These are phyloP conservation scores for Flaveria sonorensis DNA, from an alignment of 129 eudicot species.

Conservation along the genomic window DNA sequence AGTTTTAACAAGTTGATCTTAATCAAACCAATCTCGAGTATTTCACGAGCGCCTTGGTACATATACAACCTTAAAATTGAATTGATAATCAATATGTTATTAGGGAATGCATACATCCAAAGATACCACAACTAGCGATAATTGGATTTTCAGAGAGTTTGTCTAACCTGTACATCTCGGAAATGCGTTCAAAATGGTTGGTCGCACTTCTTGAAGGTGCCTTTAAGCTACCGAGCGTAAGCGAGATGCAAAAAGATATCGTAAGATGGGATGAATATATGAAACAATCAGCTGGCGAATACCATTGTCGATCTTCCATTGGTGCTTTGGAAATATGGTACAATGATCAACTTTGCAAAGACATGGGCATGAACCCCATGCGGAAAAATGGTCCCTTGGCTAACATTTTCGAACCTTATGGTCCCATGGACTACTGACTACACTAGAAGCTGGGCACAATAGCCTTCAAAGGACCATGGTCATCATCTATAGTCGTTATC, in stretches of 20 bases:
- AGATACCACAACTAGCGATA: neutral
- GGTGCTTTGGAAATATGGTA: slow-evolving; percentile 59
- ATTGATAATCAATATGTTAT: neutral
- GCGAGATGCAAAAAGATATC: slow-evolving; percentile 59
- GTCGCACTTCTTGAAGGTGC: slow-evolving; percentile 1
- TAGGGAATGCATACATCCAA: slow-evolving; percentile 5
- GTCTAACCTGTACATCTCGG: neutral
- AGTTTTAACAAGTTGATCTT: too few species aligned
- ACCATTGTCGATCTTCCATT: slow-evolving; percentile 48
- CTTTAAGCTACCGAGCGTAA: neutral
- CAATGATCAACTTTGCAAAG: slow-evolving; percentile 63
- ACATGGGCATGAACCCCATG: slow-evolving; percentile 50
- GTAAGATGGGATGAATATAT: slow-evolving; percentile 48
- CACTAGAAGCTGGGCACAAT: slow-evolving; percentile 5
- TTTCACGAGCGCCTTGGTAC: too few species aligned
- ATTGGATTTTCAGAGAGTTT: slow-evolving; percentile 9
- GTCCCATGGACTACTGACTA: slow-evolving; percentile 63
- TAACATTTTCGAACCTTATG: slow-evolving; percentile 62
- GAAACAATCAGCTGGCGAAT: slow-evolving; percentile 49
- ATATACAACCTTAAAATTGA: neutral
- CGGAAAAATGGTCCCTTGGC: slow-evolving; percentile 52
- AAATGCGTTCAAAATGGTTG: slow-evolving; percentile 3
- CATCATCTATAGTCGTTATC: neutral
- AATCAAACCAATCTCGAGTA: too few species aligned
- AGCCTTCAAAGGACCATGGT: neutral